Evolutionary conservation across 2,329 filamentous ascomycete genomes (phyloP), one percentile per base, ranked within the genome.

Genomic region (Aspergillus phoenicis): DNA sequence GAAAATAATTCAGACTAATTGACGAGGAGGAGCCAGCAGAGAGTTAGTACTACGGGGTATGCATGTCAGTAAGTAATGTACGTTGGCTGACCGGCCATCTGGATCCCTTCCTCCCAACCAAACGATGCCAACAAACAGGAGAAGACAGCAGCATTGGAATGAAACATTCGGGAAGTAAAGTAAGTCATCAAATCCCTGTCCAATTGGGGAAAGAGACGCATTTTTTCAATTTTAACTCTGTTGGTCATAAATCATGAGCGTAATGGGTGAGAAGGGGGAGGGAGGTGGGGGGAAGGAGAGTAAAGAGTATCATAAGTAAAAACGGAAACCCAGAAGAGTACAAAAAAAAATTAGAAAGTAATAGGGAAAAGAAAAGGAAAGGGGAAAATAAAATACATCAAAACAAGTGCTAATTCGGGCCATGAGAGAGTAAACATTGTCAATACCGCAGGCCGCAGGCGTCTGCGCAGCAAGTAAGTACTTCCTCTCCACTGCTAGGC

Each of bases 201-300:
- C 22, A 55, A 33, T 45, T 57, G 26, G 11, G 54, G 43, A 45
- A 30, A 36, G 13, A 13, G 33, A 36, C 10, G 33, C 33, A 36
- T 26, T 13, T 33, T 33, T 13, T 15, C 33, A 48, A 49, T 43
- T 38, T 52, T 36, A 61, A 49, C 38, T 47, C 22, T 47, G 26
- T 51, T 24, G 13, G 36, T 28, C 33, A 36, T 22, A 53, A 45
- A 36, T 52, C 36, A 53, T 62, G 62, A 48, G 58, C 60, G n/a
- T 64, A 66, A 64, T 66, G 66, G 47, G 59, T 64, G 28, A 30
- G 28, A 30, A 20, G 20, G 20, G 17, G 17, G 20, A 20, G 20
- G 54, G 45, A 54, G 54, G 26, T 45, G 26, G 24, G 24, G 8
- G 41, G 13, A 51, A 39, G 26, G 51, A 45, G 17, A 56, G 48